Base-by-base conservation (phyloP, 2,329 filamentous ascomycete genomes). In the Ceratocystis colombiana region DNA sequence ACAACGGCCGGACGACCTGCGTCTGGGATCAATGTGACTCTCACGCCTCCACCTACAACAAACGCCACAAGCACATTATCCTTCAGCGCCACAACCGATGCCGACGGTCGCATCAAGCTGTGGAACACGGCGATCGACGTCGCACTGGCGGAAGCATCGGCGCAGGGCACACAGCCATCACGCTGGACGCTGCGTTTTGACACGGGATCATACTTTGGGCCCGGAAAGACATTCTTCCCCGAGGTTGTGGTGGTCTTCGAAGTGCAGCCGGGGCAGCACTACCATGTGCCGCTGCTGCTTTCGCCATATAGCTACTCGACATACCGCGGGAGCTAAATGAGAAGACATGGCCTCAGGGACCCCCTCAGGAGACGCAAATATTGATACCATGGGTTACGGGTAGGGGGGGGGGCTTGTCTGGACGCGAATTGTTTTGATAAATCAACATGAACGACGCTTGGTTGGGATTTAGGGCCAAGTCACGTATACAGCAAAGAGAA, bases 281-380 rank as follows among this genome's bases (percentile, higher is more conserved):
- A 89, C 73, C 89, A 94, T 77, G 88, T 94, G 2, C 89, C 89
- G 57, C 75, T 94, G 72, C 73, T 94, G 74, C 74, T 93, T 76
- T 85, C 87, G 69, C 89, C 89, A 37, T 92, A 86, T 76, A 88
- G 87, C 73, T 94, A 90, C 76, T 88, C 87, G 50, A 93, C 89
- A 8, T 94, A 94, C 76, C 79, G 89, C 61, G 89, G 89, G 17
- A 89, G 86, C 74, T 90, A 77, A 48, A 30, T 22, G 8, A 48
- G 12, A 22, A 53, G 4, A 53, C 8, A 17, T 5, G 10, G 37
- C 3, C 3, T 41, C 3, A 1, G 3, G 10, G 10, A 41, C 37
- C 12, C 3, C 37, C 4, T 41, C 37, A 41, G 46, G n/a, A 48
- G 45, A 20, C 45, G 45, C 17, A 8, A 17, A 48, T 12, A 20